Conservation (phyloP, 2,329 filamentous ascomycete genomes). For the Emmonsia crescens region DNA sequence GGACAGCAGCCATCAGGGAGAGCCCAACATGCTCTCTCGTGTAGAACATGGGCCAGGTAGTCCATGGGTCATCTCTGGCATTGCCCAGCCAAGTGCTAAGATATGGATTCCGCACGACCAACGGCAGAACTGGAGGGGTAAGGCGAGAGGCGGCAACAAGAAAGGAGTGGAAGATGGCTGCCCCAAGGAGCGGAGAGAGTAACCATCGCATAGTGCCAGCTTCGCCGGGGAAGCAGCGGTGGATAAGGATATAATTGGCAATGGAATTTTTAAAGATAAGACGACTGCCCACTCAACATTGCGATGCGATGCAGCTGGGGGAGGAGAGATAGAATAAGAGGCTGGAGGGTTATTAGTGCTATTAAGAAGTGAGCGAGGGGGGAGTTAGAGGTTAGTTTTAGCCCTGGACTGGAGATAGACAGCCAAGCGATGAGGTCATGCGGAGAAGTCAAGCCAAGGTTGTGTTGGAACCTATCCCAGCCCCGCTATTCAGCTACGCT, state of each 20-base stretch:
- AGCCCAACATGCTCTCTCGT: slow-evolving; percentile 59
- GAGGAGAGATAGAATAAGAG: neutral
- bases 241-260: neutral
- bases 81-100: slow-evolving; percentile 61
- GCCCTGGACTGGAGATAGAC: neutral
- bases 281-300: neutral
- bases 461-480: neutral
- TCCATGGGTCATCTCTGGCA: slow-evolving; percentile 69
- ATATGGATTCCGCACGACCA: slow-evolving; percentile 68
- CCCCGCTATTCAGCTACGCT: neutral
- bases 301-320: slow-evolving; percentile 1
- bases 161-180: slow-evolving; percentile 31
- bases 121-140: slow-evolving; percentile 55
- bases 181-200: slow-evolving; percentile 21
- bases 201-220: slow-evolving; percentile 8
- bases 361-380: neutral
- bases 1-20: slow-evolving; percentile 51
- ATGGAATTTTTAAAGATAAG: neutral
- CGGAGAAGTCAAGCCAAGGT: slow-evolving; percentile 8
- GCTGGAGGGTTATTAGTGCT: no score
- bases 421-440: slow-evolving; percentile 9
- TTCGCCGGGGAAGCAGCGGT: neutral
- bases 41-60: slow-evolving; percentile 79
- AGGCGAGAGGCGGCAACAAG: slow-evolving; percentile 41
- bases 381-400: neutral